Evolutionary conservation across 2,329 filamentous ascomycete genomes (phyloP).

Genomic region (Dothiorella sarmentorum): DNA sequence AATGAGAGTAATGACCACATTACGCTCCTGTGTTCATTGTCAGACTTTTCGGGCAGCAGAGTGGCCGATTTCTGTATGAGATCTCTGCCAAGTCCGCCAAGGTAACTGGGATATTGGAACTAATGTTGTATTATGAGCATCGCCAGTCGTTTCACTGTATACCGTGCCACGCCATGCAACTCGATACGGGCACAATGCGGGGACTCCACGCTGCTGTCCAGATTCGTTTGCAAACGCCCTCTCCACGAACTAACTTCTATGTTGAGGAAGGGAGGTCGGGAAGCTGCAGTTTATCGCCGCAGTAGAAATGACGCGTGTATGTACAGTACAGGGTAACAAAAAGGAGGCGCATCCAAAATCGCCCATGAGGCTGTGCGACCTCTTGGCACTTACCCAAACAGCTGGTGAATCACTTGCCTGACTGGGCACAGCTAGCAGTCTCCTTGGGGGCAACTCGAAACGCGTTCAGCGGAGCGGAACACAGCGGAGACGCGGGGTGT

Average conservation of each 20-base stretch:
- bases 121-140: neutral
- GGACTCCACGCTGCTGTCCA: neutral
- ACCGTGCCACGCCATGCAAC: neutral
- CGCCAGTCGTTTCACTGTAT: too few species aligned
- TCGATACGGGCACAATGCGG: neutral
- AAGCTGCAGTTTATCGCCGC: neutral
- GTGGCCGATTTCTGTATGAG: neutral
- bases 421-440: neutral
- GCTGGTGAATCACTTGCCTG: neutral
- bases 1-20: neutral
- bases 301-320: neutral
- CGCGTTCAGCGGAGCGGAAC: neutral
- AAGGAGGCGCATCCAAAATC: neutral
- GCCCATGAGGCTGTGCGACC: neutral
- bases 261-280: too few species aligned
- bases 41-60: neutral
- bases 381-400: neutral
- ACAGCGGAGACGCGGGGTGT: constrained; percentile 1
- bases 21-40: neutral
- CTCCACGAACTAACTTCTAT: too few species aligned
- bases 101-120: neutral
- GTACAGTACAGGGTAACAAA: neutral
- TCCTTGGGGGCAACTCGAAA: constrained; percentile 2
- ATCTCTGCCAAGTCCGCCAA: neutral
- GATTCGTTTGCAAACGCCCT: neutral